Conservation (phyloP, 2,329 filamentous ascomycete genomes). For the Ophidiomyces ophidiicola region DNA sequence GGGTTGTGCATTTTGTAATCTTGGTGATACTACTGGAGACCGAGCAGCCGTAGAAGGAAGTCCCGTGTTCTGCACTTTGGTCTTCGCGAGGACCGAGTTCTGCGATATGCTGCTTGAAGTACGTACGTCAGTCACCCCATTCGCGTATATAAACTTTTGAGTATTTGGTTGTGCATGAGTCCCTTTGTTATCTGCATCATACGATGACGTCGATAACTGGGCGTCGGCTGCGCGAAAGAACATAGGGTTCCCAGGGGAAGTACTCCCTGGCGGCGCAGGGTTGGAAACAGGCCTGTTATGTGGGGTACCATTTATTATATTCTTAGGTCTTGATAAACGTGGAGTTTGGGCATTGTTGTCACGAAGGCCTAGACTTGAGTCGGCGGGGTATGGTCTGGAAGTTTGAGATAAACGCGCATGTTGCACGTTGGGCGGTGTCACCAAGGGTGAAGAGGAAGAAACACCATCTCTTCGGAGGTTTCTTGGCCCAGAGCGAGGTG, state of each 20-base stretch:
- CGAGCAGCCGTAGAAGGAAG: slow-evolving; percentile 1
- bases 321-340: slow-evolving; percentile 28
- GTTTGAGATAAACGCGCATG: slow-evolving; percentile 17
- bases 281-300: slow-evolving; percentile 19
- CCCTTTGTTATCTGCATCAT: slow-evolving; percentile 22
- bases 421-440: slow-evolving; percentile 31
- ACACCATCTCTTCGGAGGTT: slow-evolving; percentile 59
- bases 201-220: slow-evolving; percentile 37
- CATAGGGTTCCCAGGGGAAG: slow-evolving; percentile 41
- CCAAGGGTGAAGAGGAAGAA: slow-evolving; percentile 50
- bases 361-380: slow-evolving; percentile 13
- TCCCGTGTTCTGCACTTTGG: not conserved
- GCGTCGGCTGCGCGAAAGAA: slow-evolving; percentile 90
- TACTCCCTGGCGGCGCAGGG: slow-evolving; percentile 27
- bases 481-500: slow-evolving; percentile 63
- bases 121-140: slow-evolving; percentile 23
- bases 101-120: slow-evolving; percentile 3
- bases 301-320: slow-evolving; percentile 27
- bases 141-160: slow-evolving; percentile 28
- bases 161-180: slow-evolving; percentile 18
- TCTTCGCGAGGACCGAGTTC: not conserved
- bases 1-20: slow-evolving; percentile 13
- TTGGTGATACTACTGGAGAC: slow-evolving; percentile 9
- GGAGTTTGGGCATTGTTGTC: slow-evolving; percentile 20
- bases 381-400: not conserved